These are phyloP conservation scores for Botrytis galanthina DNA, from an alignment of 2,329 filamentous ascomycete genomes.

Conservation along the genomic window DNA sequence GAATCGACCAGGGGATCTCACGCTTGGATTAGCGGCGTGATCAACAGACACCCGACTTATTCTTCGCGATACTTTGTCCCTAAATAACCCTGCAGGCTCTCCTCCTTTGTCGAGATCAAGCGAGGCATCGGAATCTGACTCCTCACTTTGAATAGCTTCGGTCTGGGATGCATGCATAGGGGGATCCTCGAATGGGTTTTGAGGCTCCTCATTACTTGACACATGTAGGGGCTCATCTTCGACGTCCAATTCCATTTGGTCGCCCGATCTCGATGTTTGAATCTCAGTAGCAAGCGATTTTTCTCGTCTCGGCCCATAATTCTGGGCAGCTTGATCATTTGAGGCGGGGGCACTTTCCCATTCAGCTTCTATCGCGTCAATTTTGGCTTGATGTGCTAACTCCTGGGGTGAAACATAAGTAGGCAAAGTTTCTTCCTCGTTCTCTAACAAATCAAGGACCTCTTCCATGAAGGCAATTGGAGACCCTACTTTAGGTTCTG, in stretches of 20 bases:
- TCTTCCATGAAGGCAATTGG: not conserved
- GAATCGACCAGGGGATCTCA: fast-evolving
- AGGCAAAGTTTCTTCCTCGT: not conserved
- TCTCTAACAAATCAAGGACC: not conserved
- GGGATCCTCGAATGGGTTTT: fast-evolving
- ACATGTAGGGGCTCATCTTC: not conserved
- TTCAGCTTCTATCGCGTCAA: not conserved
- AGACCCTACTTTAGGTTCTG: not conserved
- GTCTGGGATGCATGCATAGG: not conserved
- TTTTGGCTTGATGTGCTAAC: fast-evolving
- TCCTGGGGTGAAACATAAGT: not conserved
- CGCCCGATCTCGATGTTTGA: not conserved
- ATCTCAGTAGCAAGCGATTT: not conserved
- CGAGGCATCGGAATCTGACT: not conserved
- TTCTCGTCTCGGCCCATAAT: not conserved
- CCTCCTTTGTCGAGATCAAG: not conserved
- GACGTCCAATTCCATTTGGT: not conserved
- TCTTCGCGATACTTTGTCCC: fast-evolving
- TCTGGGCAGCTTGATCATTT: not conserved
- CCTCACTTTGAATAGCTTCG: not conserved
- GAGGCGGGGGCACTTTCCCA: not conserved
- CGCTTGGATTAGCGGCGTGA: not conserved
- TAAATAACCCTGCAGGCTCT: fast-evolving
- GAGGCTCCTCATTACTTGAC: not conserved
- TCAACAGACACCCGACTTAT: fast-evolving